A percentile compares a stretch with the other conserved stretches of the same genome.
phyloP scores from a whole-genome alignment of 2,329 filamentous ascomycete species.

The Didymella keratinophila region DNA sequence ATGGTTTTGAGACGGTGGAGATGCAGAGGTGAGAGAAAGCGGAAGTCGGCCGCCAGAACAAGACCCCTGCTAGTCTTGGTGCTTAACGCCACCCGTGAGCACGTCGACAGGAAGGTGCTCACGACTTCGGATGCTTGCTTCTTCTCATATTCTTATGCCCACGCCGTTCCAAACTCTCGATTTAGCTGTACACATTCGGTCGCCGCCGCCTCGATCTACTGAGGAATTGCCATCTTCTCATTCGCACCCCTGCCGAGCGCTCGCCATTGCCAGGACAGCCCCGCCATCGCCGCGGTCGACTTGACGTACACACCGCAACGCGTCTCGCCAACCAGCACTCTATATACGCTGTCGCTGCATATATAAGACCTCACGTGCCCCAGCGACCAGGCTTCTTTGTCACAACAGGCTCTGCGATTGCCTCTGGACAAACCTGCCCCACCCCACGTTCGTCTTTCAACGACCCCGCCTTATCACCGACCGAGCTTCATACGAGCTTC shows the following conservation, averaged over 20 bases:
- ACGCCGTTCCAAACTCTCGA: conserved; percentile 18
- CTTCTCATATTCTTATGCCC: conserved; percentile 28
- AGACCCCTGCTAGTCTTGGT: conserved; percentile 34
- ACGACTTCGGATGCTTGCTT: conserved; percentile 36
- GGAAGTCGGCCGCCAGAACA: conserved; percentile 28
- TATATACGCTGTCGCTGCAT: conserved; percentile 2
- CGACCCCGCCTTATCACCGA: conserved; percentile 13
- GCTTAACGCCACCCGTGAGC: conserved; percentile 36
- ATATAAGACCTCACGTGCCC: conserved; percentile 11
- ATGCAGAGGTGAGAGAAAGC: conserved; percentile 26
- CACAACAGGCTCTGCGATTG: conserved; percentile 1
- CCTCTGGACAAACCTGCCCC: conserved; percentile 4
- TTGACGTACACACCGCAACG: conserved; percentile 26
- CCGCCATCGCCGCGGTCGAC: conserved; percentile 26
- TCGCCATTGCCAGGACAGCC: conserved; percentile 23
- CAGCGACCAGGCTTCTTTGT: neutral
- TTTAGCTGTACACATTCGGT: conserved; percentile 29
- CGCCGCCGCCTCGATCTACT: conserved; percentile 10
- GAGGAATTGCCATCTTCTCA: neutral
- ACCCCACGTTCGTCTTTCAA: conserved; percentile 8
- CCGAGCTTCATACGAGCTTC: conserved; percentile 16
- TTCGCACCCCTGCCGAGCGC: conserved; percentile 16
- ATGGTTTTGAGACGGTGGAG: conserved; percentile 24
- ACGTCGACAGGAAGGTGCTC: conserved; percentile 32
- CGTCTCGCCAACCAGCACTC: conserved; percentile 23